Evolutionary conservation across 2,329 filamentous ascomycete species (phyloP), one percentile per base, ranked within the genome.

Genomic region (Fusarium sp.): DNA sequence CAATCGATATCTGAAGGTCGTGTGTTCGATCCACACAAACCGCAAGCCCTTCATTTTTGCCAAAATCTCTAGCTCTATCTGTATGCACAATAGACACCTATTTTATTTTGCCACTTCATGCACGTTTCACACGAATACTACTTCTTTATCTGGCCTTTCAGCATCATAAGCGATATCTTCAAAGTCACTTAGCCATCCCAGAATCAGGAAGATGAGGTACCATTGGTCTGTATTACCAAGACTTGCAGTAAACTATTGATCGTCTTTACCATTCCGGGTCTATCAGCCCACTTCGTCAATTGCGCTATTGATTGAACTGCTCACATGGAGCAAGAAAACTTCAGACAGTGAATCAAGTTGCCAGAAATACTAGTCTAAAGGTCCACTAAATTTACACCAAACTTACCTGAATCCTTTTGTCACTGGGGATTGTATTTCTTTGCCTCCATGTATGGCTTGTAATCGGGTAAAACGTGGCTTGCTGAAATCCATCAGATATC

Each of bases 1-100:
- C 44, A 16, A 50, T 28, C 32, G 57, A 33, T 60, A 60, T 28
- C 28, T 28, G 28, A 28, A 28, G 28, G 28, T 28, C 28, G 28
- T 28, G 28, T 28, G 28, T 28, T 60, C 57, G 46, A 60, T 60
- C 57, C 57, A 60, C 57, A 60, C 35, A 60, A 60, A 53, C 57
- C 57, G 57, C 57, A 60, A 18, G 4, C 7, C 1, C 0, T 18
- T 25, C 6, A 0, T 11, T 57, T 57, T 57, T 46, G 38, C 18
- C 1, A 30, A 46, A n/a, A n/a, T 7, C 18, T 30, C 11, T 8
- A 19, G 21, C 19, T 47, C 15, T 47, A 8, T 43, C 13, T 16
- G 6, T 28, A 28, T 8, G 28, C 28, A 18, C 18, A 13, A 23
- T 16, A 18, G 6, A 5, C 6, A 3, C 5, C 4, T 15, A 0